Evolutionary conservation across 257 asterid genomes (phyloP), one percentile per base, ranked within the genome.

Genomic region (Catharanthus roseus): DNA sequence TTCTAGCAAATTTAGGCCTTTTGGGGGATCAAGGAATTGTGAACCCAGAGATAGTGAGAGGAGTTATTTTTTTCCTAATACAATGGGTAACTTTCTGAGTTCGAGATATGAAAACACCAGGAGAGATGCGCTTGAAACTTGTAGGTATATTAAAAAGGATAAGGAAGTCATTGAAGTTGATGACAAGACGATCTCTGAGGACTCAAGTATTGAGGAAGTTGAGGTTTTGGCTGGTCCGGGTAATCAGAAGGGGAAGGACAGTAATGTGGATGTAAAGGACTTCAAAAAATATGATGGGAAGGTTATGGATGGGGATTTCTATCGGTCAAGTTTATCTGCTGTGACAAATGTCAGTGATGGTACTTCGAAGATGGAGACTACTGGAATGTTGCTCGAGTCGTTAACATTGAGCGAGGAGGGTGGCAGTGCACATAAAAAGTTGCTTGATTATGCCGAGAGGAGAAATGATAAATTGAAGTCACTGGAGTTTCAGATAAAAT

Each of bases 111-210:
- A 54, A 6, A 72, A 50, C 24, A 41, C 70, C 15, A 85, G 3
- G 53, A 53, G 16, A 38, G 67, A 21, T 36, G 87, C 90, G 2
- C 0, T 77, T 0, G 72, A 68, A 50, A 28, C 77, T 29, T n/a
- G 81, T 10, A 86, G 85, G 81, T 75, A 67, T 53, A 45, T 70
- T 47, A 26, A 39, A 72, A 74, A 77, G 74, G 85, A 66, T 10
- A 75, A 78, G 45, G 82, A 83, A 75, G 87, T 84, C 33, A 81
- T 86, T 78, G 87, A 77, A 63, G 21, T 85, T 71, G 87, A 75
- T 67, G 61, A 68, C 47, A 85, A 67, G 44, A 69, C 28, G 63
- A 49, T 61, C 4, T 49, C 56, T 3, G 75, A 57, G 57, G 76
- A 71, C 54, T 70, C 79, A 2, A 72, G 74, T 73, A 24, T 72